These are phyloP conservation scores for Nemania diffusa DNA, from an alignment of 2,329 filamentous ascomycete species.

Conservation along the genomic window DNA sequence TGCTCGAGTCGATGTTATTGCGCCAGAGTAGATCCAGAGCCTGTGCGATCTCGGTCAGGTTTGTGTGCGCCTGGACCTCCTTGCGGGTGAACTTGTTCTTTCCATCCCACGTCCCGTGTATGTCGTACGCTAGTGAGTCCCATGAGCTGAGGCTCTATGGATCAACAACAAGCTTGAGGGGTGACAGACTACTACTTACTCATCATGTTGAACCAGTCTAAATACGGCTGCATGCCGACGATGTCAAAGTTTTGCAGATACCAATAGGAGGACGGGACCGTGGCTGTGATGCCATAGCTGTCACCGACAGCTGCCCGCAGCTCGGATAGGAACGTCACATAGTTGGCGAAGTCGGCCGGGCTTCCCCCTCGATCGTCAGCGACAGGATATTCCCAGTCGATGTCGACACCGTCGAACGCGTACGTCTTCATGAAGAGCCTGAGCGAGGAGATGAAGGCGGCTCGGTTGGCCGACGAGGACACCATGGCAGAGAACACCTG, in stretches of 20 bases:
- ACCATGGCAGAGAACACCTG: background rate
- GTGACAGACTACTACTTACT: no score
- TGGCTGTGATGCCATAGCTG: background rate
- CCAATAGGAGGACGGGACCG: slow-evolving; percentile 4
- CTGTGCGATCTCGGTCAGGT: slow-evolving; percentile 4
- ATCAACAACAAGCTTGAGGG: no score
- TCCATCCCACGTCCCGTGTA: slow-evolving; percentile 4
- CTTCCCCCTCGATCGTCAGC: background rate
- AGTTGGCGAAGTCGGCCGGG: background rate
- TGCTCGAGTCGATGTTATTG: background rate
- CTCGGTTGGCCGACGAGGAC: background rate
- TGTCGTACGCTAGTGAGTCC: background rate
- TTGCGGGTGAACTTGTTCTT: background rate
- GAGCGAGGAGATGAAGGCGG: background rate
- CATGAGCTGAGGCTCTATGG: no score
- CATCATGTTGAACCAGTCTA: background rate
- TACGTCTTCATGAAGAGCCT: background rate
- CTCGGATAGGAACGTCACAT: background rate
- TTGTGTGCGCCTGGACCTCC: background rate
- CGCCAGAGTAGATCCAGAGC: background rate
- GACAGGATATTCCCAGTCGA: slow-evolving; percentile 12
- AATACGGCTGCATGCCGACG: background rate
- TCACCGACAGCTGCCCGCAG: background rate
- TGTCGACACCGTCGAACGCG: background rate
- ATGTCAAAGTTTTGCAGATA: slow-evolving; percentile 44